Evolutionary conservation across 441 rosid species (phyloP).

Genomic region (Omphalea diandra): DNA sequence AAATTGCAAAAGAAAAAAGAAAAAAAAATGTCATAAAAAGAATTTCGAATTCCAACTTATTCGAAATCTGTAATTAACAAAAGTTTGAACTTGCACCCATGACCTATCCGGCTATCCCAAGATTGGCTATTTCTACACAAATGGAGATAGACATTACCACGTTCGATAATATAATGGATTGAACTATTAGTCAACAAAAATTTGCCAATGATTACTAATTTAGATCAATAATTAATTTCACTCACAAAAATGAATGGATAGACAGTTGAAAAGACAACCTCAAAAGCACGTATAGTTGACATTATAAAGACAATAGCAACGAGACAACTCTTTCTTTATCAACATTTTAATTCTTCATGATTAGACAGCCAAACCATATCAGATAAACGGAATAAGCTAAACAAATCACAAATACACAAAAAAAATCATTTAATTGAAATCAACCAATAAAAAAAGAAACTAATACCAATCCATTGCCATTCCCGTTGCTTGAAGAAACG

Average conservation of each 20-base stretch:
- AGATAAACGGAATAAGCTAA: neutral
- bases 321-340: constrained; percentile 12
- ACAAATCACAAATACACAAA: constrained; percentile 15
- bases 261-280: constrained; percentile 1
- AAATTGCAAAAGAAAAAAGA: constrained; percentile 9
- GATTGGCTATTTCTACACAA: neutral
- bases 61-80: neutral
- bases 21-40: neutral
- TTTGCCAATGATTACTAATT: neutral
- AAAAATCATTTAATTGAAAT: neutral
- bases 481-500: constrained; percentile 51
- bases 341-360: constrained; percentile 10
- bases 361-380: neutral
- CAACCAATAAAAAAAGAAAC: neutral
- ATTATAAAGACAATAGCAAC: constrained; percentile 7
- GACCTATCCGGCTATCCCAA: too few species aligned
- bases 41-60: neutral
- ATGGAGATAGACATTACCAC: neutral
- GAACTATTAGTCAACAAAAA: constrained; percentile 11
- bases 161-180: neutral
- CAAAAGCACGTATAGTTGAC: constrained; percentile 5
- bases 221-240: constrained; percentile 13
- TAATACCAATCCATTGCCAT: constrained; percentile 48
- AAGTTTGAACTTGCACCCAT: constrained; percentile 7
- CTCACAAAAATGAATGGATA: neutral